Evolutionary conservation across 2,329 filamentous ascomycete genomes (phyloP).

Genomic region (Alternaria viburni): DNA sequence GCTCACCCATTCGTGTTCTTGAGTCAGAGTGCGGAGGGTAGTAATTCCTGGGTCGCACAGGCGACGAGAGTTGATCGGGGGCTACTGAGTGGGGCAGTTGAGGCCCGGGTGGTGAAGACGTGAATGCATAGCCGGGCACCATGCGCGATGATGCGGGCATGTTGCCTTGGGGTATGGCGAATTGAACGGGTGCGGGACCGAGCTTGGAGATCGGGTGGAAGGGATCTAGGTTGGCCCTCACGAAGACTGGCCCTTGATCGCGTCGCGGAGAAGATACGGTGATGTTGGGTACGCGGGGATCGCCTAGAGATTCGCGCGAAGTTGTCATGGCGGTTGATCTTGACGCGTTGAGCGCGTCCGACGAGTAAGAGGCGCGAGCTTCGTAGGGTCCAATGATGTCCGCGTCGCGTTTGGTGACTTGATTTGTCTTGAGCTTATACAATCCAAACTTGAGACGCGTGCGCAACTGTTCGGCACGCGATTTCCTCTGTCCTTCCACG

Average conservation of each 20-base stretch:
- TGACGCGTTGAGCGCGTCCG: constrained; percentile 22
- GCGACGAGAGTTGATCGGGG: constrained; percentile 31
- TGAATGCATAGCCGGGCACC: constrained; percentile 33
- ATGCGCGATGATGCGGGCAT: constrained; percentile 49
- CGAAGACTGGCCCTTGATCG: constrained; percentile 28
- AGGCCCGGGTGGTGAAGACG: constrained; percentile 36
- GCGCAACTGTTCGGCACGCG: constrained; percentile 70
- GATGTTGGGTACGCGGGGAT: constrained; percentile 33
- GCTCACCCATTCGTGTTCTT: constrained; percentile 14
- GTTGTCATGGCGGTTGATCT: constrained; percentile 29
- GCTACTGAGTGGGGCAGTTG: constrained; percentile 24
- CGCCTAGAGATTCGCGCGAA: constrained; percentile 14
- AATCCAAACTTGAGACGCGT: constrained; percentile 73
- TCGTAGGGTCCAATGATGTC: constrained; percentile 56
- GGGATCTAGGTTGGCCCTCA: constrained; percentile 42
- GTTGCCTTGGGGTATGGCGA: constrained; percentile 29
- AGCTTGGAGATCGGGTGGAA: constrained; percentile 38
- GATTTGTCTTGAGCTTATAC: constrained; percentile 78
- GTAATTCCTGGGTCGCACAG: constrained; percentile 12
- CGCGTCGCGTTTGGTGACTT: constrained; percentile 68
- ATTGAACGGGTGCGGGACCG: constrained; percentile 49
- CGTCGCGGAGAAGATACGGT: constrained; percentile 38
- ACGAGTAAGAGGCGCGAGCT: constrained; percentile 24
- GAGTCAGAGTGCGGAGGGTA: constrained; percentile 23
- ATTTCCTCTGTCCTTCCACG: constrained; percentile 23